A percentile compares a stretch with the other conserved stretches of the same genome.
Conservation (phyloP, 2,329 filamentous ascomycete genomes). For the Sclerotinia trifoliorum region DNA sequence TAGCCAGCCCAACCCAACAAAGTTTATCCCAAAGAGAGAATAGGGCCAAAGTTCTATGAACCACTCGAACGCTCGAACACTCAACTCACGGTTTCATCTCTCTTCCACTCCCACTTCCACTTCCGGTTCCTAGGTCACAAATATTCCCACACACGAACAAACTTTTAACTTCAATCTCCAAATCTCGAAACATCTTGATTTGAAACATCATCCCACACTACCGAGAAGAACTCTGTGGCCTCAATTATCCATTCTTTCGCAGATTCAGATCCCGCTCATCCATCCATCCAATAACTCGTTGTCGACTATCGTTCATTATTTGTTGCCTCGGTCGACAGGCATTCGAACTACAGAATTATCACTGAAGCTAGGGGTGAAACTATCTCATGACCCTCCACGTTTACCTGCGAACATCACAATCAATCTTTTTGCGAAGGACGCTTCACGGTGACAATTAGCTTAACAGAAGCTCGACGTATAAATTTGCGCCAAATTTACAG, state of each 20-base stretch:
- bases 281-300: not conserved
- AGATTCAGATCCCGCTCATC: not conserved
- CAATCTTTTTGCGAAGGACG: conserved; percentile 22
- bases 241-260: conserved; percentile 14
- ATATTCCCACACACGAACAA: not conserved
- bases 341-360: conserved; percentile 11
- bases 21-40: not conserved
- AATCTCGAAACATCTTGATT: not conserved
- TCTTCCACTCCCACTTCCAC: not conserved
- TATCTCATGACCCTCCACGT: conserved; percentile 27
- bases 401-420: conserved; percentile 29
- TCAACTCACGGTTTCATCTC: conserved; percentile 7
- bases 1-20: not conserved
- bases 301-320: conserved; percentile 7
- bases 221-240: conserved; percentile 10
- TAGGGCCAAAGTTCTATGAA: conserved; percentile 12
- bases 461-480: not conserved
- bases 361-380: conserved; percentile 30
- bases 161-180: not conserved
- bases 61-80: not conserved
- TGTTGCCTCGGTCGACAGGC: conserved; percentile 21
- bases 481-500: conserved; percentile 21
- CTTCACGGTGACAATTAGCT: not conserved
- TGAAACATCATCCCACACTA: conserved; percentile 16
- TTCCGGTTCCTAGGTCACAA: not conserved